phyloP scores from a whole-genome alignment of 2,329 filamentous ascomycete genomes.

The Gliomastix tumulicola region DNA sequence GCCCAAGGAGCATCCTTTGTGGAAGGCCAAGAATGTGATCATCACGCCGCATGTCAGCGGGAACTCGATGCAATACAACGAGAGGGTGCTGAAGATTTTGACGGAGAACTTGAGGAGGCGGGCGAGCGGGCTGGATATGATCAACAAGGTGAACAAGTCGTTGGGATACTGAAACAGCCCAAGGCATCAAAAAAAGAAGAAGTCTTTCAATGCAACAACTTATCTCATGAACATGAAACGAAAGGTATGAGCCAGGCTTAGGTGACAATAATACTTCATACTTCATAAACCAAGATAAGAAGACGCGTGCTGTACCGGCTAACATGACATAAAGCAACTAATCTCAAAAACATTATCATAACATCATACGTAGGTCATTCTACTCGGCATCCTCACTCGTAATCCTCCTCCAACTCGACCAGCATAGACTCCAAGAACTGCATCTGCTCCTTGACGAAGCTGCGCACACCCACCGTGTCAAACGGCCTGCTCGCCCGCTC shows the following conservation, averaged over 20 bases:
- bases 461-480: constrained; percentile 5
- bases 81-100: constrained; percentile 33
- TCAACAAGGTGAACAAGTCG: constrained; percentile 31
- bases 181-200: not conserved
- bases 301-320: too few relatives aligned
- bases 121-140: constrained; percentile 24
- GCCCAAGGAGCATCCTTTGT: constrained; percentile 60
- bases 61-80: constrained; percentile 27
- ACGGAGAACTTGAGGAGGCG: constrained; percentile 30
- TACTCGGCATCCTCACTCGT: too few relatives aligned
- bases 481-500: constrained; percentile 7
- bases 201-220: too few relatives aligned
- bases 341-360: too few relatives aligned
- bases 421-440: constrained; percentile 13
- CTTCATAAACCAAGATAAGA: too few relatives aligned
- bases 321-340: too few relatives aligned
- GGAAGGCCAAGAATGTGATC: constrained; percentile 61
- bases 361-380: too few relatives aligned
- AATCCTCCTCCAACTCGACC: constrained; percentile 4
- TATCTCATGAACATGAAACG: too few relatives aligned
- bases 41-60: constrained; percentile 49
- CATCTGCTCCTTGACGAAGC: constrained; percentile 13
- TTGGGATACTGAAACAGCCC: constrained; percentile 14
- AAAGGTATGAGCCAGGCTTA: too few relatives aligned
- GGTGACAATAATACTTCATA: too few relatives aligned